phyloP scores from a whole-genome alignment of 2,329 filamentous ascomycete species.

The Dissoconium aciculare region DNA sequence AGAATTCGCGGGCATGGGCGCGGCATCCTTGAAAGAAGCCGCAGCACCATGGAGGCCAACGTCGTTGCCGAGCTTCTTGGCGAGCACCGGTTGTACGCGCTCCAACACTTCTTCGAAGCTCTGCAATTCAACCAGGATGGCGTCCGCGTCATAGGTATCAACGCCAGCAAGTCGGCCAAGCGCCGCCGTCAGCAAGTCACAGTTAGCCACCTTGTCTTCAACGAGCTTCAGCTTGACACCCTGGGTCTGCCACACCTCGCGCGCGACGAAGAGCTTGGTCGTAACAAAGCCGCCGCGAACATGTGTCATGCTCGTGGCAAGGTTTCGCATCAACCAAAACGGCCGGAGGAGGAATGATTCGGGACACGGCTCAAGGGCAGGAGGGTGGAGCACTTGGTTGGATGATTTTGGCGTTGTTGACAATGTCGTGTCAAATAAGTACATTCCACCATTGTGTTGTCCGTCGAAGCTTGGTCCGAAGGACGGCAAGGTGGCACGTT shows the following conservation, averaged over 20 bases:
- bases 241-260: constrained; percentile 86
- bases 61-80: constrained; percentile 81
- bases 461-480: constrained; percentile 37
- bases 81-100: constrained; percentile 59
- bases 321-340: constrained; percentile 92
- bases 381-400: constrained; percentile 44
- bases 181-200: constrained; percentile 79
- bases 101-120: constrained; percentile 72
- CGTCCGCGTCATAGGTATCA: constrained; percentile 80
- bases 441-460: constrained; percentile 53
- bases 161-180: constrained; percentile 57
- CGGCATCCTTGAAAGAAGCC: constrained; percentile 55
- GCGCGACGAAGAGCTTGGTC: constrained; percentile 77
- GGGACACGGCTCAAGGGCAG: constrained; percentile 79
- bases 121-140: constrained; percentile 88
- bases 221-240: constrained; percentile 82
- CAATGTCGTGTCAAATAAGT: constrained; percentile 56
- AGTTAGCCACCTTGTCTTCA: constrained; percentile 87
- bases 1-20: constrained; percentile 10
- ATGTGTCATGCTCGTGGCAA: constrained; percentile 85
- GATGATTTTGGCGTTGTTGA: constrained; percentile 17
- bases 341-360: constrained; percentile 78
- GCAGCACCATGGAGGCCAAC: constrained; percentile 67
- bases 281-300: constrained; percentile 85
- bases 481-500: constrained; percentile 29